Evolutionary conservation across 305 asterid genomes (phyloP), one percentile per base, ranked within the genome.

Genomic region (Stenogyne calaminthoides): DNA sequence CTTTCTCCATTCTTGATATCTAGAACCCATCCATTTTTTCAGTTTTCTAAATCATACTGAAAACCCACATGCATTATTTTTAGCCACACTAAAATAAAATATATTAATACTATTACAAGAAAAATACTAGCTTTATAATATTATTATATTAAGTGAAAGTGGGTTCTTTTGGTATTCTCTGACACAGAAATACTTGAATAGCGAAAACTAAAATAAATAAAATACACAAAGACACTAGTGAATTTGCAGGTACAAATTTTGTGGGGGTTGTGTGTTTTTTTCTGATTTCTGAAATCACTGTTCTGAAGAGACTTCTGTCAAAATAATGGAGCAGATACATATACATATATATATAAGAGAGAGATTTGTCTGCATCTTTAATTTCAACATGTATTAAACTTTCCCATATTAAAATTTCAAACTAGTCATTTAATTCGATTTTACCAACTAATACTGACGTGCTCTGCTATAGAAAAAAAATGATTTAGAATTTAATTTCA

Each of bases 1-100:
- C 86, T 70, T 77, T 83, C 67, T 85, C 89, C 88, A 85, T 85
- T 77, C 77, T 77, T 76, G 85, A 52, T 57, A 51, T 46, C 79
- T 78, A 84, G 44, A 77, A 69, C 78, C 77, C 81, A 79, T 80
- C 57, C 86, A 82, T 78, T 70, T 76, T 78, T 67, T 78, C 71
- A 73, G 67, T 16, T 74, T 34, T 57, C 67, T 67, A 58, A 69
- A 73, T 74, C 77, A 69, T 70, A 61, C 44, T 22, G 25, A 25
- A 72, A 42, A n/a, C 67, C 69, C 79, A 59, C 66, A 70, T 59
- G 59, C 80, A 76, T 55, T 69, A 61, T 71, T 75, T 7, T 32
- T 32, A 32, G 36, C 6, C 0, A 32, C 7, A 32, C 70, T 15
- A 15, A 58, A 11, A 46, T 4, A 27, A 34, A 19, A 58, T 7